Evolutionary conservation across 129 eudicot genomes (phyloP), one percentile per base, ranked within the genome.

Genomic region (Scalesia atractyloides): DNA sequence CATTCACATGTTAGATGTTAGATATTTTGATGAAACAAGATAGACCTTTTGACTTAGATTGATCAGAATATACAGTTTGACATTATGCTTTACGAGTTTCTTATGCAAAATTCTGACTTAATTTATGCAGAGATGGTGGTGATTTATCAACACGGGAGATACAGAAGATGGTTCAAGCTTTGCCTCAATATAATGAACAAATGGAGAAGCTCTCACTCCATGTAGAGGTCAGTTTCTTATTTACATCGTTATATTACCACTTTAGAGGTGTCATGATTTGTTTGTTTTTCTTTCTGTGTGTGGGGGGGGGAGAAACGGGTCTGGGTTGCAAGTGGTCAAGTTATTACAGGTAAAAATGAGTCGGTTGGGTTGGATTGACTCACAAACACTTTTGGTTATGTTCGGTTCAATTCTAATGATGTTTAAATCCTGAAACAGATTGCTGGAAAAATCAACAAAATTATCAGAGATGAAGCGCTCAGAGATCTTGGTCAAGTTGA

Each of bases 91-190:
- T 34, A 50, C 9, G 26, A 74, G 65, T 65, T 26, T 63, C 71
- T 79, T 34, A 60, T 19, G 12, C 70, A 48, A 70, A 53, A 39
- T 34, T 51, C n/a, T 82, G 79, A 60, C 61, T 68, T 79, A 66
- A 59, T 60, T 13, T 22, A 24, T 82, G 82, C 79, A 93, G 96
- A 80, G 95, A 93, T 75, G 84, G 89, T 64, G 66, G 81, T 64
- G 98, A 92, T 72, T 62, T 89, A 70, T 93, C 98, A 9, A 89
- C 95, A 7, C 81, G 95, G 51, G 98, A 93, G 77, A 73, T 93
- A 80, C 98, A 93, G 73, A 93, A 87, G 73, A 80, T 93, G 96
- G 98, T 89, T 76, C 98, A 93, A 86, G 95, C 98, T 78, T 78
- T 93, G 82, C 98, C 98, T 19, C 83, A 86, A 46, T 93, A 89